phyloP scores from a whole-genome alignment of 139 green algal species.

The Dunaliella sp. region DNA sequence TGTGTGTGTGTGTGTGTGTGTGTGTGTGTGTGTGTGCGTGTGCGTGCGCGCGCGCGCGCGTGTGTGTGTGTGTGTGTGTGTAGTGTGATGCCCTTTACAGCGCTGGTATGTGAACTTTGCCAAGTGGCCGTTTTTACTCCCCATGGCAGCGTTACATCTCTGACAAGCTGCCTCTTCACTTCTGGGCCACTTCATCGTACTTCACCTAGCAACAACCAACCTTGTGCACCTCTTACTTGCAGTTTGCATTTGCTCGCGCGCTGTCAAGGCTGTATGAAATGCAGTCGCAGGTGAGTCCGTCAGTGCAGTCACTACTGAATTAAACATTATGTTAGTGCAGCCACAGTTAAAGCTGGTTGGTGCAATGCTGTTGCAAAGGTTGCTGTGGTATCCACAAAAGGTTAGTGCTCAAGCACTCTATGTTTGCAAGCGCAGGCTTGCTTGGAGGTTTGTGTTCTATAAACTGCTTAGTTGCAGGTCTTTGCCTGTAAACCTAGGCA shows the following conservation, averaged over 20 bases:
- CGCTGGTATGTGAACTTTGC: neutral
- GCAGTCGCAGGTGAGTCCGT: constrained; percentile 34
- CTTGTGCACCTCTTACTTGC: constrained; percentile 42
- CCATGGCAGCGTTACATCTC: too few relatives aligned
- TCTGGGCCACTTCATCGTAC: neutral
- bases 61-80: neutral
- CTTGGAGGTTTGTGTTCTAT: neutral
- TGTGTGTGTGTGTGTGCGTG: too few relatives aligned
- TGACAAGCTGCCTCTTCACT: too few relatives aligned
- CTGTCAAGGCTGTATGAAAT: constrained; percentile 78
- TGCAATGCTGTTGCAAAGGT: too few relatives aligned
- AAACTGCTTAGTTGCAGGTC: too few relatives aligned
- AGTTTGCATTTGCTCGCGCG: constrained; percentile 77
- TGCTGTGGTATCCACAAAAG: too few relatives aligned
- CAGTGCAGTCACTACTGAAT: neutral
- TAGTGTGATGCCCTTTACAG: neutral
- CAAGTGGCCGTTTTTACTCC: neutral
- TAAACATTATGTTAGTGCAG: neutral
- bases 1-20: too few relatives aligned
- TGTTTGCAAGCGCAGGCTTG: neutral
- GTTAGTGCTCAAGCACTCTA: too few relatives aligned
- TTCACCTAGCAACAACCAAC: neutral
- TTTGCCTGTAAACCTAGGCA: neutral
- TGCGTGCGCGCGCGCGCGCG: too few relatives aligned
- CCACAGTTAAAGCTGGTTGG: neutral